Evolutionary conservation across 441 rosid species (phyloP), one percentile per base, ranked within the genome.

Genomic region (Eutrema salsugineum): DNA sequence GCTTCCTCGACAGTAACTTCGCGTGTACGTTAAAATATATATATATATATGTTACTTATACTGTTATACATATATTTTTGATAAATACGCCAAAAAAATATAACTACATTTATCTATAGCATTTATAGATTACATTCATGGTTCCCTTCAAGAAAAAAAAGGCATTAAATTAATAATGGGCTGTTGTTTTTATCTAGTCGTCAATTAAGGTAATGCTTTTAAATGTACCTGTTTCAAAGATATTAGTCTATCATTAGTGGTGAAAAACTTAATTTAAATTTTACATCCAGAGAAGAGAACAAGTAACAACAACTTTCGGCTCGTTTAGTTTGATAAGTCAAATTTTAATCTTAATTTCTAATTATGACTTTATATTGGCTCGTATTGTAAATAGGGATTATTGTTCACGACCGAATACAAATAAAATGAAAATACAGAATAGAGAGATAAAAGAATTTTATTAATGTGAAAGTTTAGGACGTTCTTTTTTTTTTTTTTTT

Each of bases 1-100:
- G 67, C 36, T 32, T 65, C 42, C 15, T 58, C 47, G 58, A 27
- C 67, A 15, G 38, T 50, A 66, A 73, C 78, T 73, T 73, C 68
- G 55, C 61, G 54, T 73, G 38, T 66, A 73, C 72, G 77, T 73
- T 48, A 57, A 38, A 35, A 40, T 71, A 33, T 12, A 11, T 5
- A 12, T 5, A 24, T 1, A n/a, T n/a, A n/a, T n/a, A n/a, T n/a
- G n/a, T n/a, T n/a, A n/a, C n/a, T n/a, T n/a, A n/a, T n/a, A n/a
- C n/a, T n/a, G n/a, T n/a, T n/a, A n/a, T n/a, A n/a, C n/a, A n/a
- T n/a, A n/a, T n/a, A n/a, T n/a, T n/a, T n/a, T n/a, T n/a, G n/a
- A n/a, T n/a, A n/a, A n/a, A n/a, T n/a, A n/a, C n/a, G n/a, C n/a
- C n/a, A n/a, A n/a, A n/a, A n/a, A n/a, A n/a, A n/a, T n/a, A n/a